Percentiles rank a stretch among this genome's conserved stretches.
Conservation (phyloP, 129 eudicot species). For the Daucus carota region DH1_v3.0 NC_030386.2:38060501-38061000, state of each 20-base stretch:
- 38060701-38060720: background rate
- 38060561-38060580: too few species aligned
- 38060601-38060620: too few species aligned
- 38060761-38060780: too few species aligned
- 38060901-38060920: conserved; percentile 58
- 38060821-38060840: conserved; percentile 40
- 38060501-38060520: too few species aligned
- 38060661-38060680: too few species aligned
- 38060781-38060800: conserved; percentile 1
- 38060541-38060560: too few species aligned
- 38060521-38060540: too few species aligned
- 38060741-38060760: background rate
- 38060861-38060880: conserved; percentile 94
- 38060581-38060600: too few species aligned
- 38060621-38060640: too few species aligned
- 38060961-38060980: conserved; percentile 9
- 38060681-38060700: too few species aligned
- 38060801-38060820: background rate
- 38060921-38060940: conserved; percentile 12
- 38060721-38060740: background rate
- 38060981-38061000: conserved; percentile 52
- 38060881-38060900: conserved; percentile 83
- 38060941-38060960: conserved; percentile 16
- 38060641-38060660: background rate
- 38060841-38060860: conserved; percentile 40